Evolutionary conservation across 2,329 filamentous ascomycete genomes (phyloP).

Genomic region (Aspergillus ruber): DNA sequence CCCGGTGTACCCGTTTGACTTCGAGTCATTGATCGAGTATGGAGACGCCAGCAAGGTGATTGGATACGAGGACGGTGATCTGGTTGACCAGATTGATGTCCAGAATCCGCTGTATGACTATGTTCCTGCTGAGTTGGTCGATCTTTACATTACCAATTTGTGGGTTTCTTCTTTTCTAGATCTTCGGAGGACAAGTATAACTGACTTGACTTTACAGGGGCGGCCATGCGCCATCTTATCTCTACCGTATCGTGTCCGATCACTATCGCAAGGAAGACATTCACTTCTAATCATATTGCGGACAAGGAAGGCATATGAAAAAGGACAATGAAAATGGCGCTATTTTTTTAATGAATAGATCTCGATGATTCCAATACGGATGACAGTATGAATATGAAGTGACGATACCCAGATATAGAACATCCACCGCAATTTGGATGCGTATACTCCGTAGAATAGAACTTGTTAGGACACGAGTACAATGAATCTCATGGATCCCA

Average conservation of each 20-base stretch:
- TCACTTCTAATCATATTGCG: constrained; percentile 30
- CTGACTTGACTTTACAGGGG: constrained; percentile 37
- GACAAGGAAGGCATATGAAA: constrained; percentile 1
- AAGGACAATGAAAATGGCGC: constrained; percentile 6
- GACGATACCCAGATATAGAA: neutral
- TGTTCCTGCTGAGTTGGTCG: constrained; percentile 64
- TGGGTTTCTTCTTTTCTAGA: constrained; percentile 40
- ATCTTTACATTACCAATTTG: constrained; percentile 68
- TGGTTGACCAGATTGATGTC: constrained; percentile 72
- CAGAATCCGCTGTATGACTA: constrained; percentile 77
- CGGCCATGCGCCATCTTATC: constrained; percentile 57
- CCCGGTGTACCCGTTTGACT: constrained; percentile 78
- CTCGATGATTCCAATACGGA: neutral
- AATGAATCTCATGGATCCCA: neutral
- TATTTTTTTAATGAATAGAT: constrained; percentile 4
- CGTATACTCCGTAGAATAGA: neutral
- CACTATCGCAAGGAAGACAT: constrained; percentile 60
- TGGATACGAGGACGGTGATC: constrained; percentile 68
- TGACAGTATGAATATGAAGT: constrained; percentile 1
- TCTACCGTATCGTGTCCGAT: constrained; percentile 60
- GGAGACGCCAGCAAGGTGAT: constrained; percentile 73
- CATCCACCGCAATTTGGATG: neutral
- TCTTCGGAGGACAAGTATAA: constrained; percentile 4
- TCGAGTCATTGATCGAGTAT: constrained; percentile 76
- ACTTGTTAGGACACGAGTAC: neutral